Evolutionary conservation across 2,329 filamentous ascomycete species (phyloP), one percentile per base, ranked within the genome.

Genomic region (Phaeosphaeriaceae sp.): DNA sequence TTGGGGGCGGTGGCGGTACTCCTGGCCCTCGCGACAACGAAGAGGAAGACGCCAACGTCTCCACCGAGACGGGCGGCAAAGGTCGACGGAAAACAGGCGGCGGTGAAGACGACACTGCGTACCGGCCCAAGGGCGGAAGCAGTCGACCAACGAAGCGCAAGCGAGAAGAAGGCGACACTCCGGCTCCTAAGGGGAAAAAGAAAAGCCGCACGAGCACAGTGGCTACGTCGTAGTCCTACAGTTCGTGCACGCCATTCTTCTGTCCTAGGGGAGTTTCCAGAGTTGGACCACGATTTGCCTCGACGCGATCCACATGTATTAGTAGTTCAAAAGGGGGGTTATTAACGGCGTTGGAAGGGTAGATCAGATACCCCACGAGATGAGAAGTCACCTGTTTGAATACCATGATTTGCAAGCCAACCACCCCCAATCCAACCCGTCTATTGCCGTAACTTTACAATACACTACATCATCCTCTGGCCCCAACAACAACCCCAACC

Each of bases 71-170:
- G 16, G 38, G 56, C 3, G 64, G 46, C 26, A 67, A 65, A 30
- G 57, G 46, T 0, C 51, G 60, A 16, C 48, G 64, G 11, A 69
- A 66, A n/a, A 68, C 70, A 7, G 70, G 66, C 1, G 67, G 64
- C 17, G 66, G 63, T 23, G 67, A 68, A 11, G 76, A 79, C 44
- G 78, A 80, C 54, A 69, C 73, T 11, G 72, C 76, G 3, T 81
- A 80, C 55, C 60, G 77, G 29, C 76, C 77, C 16, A 81, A 81
- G 56, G 78, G 78, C 3, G 78, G 78, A 2, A 76, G 74, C 51
- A 73, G 71, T 47, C 67, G 74, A 28, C 65, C 68, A 6, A 56
- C 63, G 8, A 77, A 76, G 62, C 67, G 74, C 54, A 80, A 80
- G 69, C 67, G 76, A 28, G 72, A 76, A 23, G 72, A 69, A 6